Evolutionary conservation across 2,329 filamentous ascomycete genomes (phyloP).

Genomic region (Zasmidium cellare): DNA sequence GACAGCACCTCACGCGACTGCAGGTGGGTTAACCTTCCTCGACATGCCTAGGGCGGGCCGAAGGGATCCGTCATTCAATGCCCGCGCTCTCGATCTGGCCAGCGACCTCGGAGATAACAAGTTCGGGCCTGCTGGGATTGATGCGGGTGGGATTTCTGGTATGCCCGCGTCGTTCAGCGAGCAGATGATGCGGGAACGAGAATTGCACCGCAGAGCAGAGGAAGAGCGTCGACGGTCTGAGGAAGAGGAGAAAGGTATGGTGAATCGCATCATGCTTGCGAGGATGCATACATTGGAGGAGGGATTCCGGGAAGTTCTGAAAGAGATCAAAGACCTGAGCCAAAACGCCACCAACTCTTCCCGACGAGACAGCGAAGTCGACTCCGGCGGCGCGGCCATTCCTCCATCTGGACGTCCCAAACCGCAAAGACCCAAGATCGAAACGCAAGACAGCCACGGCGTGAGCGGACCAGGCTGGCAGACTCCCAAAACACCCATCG

Average conservation of each 20-base stretch:
- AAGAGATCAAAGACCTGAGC: constrained; percentile 36
- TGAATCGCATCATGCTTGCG: constrained; percentile 76
- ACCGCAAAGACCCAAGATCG: constrained; percentile 15
- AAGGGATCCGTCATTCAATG: constrained; percentile 66
- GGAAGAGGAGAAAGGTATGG: constrained; percentile 67
- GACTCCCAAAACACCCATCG: constrained; percentile 27
- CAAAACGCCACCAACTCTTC: constrained; percentile 24
- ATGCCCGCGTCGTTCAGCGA: constrained; percentile 39
- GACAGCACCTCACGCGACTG: constrained; percentile 24
- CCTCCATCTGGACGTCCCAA: constrained; percentile 1
- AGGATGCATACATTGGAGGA: constrained; percentile 93
- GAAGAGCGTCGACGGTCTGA: constrained; percentile 38
- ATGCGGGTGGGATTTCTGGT: constrained; percentile 33
- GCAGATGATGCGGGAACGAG: constrained; percentile 55
- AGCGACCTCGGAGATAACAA: constrained; percentile 69
- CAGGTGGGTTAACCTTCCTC: constrained; percentile 26
- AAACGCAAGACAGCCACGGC: constrained; percentile 13
- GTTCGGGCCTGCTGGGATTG: constrained; percentile 57
- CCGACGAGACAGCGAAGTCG: constrained; percentile 30
- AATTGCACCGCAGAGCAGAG: constrained; percentile 49
- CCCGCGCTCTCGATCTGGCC: constrained; percentile 63
- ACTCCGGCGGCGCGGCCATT: constrained; percentile 10
- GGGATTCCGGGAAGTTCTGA: constrained; percentile 71
- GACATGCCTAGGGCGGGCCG: constrained; percentile 26
- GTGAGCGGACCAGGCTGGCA: constrained; percentile 6